Percentiles rank a stretch among this genome's conserved stretches.
These are phyloP conservation scores for Penicillium riverlandense DNA, from an alignment of 495 filamentous ascomycete species.

Conservation along the genomic window DNA sequence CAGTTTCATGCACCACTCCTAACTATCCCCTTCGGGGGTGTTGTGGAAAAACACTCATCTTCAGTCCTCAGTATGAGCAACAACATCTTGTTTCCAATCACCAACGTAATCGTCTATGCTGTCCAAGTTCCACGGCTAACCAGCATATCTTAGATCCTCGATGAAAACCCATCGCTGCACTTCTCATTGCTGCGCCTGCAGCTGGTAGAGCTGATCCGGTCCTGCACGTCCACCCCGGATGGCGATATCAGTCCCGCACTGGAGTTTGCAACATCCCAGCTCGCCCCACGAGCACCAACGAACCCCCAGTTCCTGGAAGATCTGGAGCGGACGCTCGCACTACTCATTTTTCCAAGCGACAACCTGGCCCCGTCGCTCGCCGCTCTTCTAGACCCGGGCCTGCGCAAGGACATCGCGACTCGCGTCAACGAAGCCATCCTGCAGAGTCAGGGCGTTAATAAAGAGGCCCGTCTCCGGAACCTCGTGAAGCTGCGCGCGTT, in stretches of 20 bases:
- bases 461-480: constrained; percentile 72
- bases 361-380: constrained; percentile 69
- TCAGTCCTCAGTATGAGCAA: constrained; percentile 94
- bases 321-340: constrained; percentile 85
- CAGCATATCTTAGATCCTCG: constrained; percentile 63
- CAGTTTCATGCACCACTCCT: constrained; percentile 99
- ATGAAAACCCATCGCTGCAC: constrained; percentile 75
- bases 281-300: constrained; percentile 79
- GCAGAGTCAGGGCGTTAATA: constrained; percentile 56
- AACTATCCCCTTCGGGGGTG: constrained; percentile 57
- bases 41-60: constrained; percentile 94
- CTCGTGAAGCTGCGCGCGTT: constrained; percentile 77
- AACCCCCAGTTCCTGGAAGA: constrained; percentile 78
- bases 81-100: constrained; percentile 12
- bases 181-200: constrained; percentile 88
- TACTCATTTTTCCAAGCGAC: constrained; percentile 78
- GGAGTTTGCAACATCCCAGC: constrained; percentile 76
- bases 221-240: constrained; percentile 53
- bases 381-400: constrained; percentile 65
- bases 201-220: constrained; percentile 85
- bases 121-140: constrained; percentile 18
- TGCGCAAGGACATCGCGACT: constrained; percentile 75
- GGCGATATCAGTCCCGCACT: constrained; percentile 77
- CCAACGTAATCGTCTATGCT: constrained; percentile 4
- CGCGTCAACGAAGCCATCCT: constrained; percentile 85